Conservation (phyloP, 257 asterid species). For the Ligustrum vulgare region DNA sequence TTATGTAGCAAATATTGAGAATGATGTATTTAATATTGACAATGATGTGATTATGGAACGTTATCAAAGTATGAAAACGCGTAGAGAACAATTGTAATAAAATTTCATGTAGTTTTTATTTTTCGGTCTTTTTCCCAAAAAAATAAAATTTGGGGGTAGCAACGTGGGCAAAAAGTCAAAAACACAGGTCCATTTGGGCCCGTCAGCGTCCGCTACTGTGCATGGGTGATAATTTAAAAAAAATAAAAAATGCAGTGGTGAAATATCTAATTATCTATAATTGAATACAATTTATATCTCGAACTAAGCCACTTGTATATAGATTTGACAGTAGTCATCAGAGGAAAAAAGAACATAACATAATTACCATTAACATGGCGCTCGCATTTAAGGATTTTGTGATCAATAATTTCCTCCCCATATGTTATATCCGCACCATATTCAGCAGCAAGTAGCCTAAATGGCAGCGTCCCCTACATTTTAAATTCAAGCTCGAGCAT, state of each 20-base stretch:
- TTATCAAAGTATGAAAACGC: too few relatives aligned
- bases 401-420: constrained; percentile 96
- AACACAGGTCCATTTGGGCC: too few relatives aligned
- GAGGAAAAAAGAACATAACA: neutral
- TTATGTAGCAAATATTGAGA: too few relatives aligned
- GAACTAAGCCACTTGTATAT: neutral
- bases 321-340: neutral
- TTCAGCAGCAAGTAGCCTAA: constrained; percentile 82
- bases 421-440: constrained; percentile 89
- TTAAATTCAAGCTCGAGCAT: constrained; percentile 18
- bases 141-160: too few relatives aligned
- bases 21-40: too few relatives aligned
- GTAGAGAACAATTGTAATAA: too few relatives aligned
- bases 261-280: neutral
- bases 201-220: too few relatives aligned
- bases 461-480: constrained; percentile 78
- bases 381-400: constrained; percentile 83
- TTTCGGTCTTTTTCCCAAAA: too few relatives aligned
- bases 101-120: too few relatives aligned
- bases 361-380: constrained; percentile 65
- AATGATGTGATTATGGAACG: too few relatives aligned
- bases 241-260: neutral
- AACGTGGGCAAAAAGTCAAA: too few relatives aligned
- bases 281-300: neutral
- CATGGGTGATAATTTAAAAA: neutral